Conservation (phyloP, 176 grass and related monocot genomes). For the Phyllostachys edulis region DNA sequence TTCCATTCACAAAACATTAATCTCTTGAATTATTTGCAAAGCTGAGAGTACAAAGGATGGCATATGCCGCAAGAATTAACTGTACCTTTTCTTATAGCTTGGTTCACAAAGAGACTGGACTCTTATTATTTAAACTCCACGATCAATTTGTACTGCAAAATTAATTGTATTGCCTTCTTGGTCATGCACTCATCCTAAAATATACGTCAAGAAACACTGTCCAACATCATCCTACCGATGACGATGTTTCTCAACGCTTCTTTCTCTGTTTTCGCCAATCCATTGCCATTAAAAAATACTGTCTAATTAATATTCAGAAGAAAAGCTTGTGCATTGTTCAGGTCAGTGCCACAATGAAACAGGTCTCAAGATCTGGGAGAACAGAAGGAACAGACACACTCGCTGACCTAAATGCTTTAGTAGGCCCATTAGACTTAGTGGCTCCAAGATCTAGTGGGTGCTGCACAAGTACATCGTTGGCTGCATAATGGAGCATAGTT, state of each 20-base stretch:
- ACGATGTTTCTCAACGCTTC: background rate
- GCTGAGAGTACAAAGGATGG: slow-evolving; percentile 21
- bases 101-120: background rate
- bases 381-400: background rate
- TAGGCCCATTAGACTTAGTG: slow-evolving; percentile 22
- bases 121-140: slow-evolving; percentile 13
- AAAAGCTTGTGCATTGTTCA: background rate
- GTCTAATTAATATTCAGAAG: background rate
- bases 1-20: slow-evolving; percentile 27
- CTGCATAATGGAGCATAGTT: slow-evolving; percentile 18
- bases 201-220: background rate
- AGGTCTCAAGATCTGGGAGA: background rate
- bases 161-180: background rate
- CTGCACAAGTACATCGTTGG: slow-evolving; percentile 23
- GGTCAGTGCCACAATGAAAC: background rate
- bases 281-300: background rate
- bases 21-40: slow-evolving; percentile 18
- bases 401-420: slow-evolving; percentile 38
- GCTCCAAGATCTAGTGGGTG: slow-evolving; percentile 41
- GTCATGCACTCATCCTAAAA: slow-evolving; percentile 3
- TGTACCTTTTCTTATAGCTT: slow-evolving; percentile 16
- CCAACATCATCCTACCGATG: slow-evolving; percentile 8
- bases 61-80: slow-evolving; percentile 27
- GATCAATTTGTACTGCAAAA: slow-evolving; percentile 19
- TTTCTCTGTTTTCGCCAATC: background rate